These are phyloP conservation scores for Amyloporia xantha DNA, from an alignment of 768 basidiomycete genomes.

Conservation along the genomic window DNA sequence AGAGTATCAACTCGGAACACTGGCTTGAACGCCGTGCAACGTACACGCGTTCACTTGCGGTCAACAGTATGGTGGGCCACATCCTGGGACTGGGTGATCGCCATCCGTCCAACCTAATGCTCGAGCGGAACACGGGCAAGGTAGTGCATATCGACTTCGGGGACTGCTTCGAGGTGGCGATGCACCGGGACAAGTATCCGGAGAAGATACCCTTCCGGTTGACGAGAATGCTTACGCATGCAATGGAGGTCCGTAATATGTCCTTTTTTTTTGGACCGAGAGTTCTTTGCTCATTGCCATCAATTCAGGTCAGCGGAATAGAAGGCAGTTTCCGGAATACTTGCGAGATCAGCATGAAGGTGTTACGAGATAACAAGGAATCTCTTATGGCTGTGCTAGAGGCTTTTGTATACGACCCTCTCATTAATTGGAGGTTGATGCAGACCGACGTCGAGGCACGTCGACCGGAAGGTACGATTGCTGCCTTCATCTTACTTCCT, in stretches of 20 bases:
- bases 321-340: constrained; percentile 95
- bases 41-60: constrained; percentile 91
- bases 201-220: constrained; percentile 98
- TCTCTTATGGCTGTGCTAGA: constrained; percentile 99
- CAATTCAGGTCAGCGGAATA: constrained; percentile 83
- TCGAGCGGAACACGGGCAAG: constrained; percentile 88
- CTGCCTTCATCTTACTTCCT: constrained; percentile 5
- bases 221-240: constrained; percentile 96
- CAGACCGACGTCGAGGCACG: constrained; percentile 73
- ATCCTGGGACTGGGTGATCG: constrained; percentile 97
- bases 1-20: constrained; percentile 91
- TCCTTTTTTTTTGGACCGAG: neutral
- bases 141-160: constrained; percentile 97
- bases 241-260: constrained; percentile 91
- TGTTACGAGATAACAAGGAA: constrained; percentile 94
- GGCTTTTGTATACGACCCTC: constrained; percentile 96
- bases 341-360: constrained; percentile 97
- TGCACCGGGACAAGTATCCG: constrained; percentile 98
- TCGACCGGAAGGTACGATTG: constrained; percentile 55
- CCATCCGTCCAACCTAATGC: constrained; percentile 90
- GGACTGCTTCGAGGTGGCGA: constrained; percentile 97
- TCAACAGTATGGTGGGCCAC: constrained; percentile 98
- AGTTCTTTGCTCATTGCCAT: neutral
- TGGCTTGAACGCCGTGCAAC: constrained; percentile 96
- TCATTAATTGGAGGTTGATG: constrained; percentile 95